Conservation (phyloP, 2,329 filamentous ascomycete species). For the Claviceps cyperi region DNA sequence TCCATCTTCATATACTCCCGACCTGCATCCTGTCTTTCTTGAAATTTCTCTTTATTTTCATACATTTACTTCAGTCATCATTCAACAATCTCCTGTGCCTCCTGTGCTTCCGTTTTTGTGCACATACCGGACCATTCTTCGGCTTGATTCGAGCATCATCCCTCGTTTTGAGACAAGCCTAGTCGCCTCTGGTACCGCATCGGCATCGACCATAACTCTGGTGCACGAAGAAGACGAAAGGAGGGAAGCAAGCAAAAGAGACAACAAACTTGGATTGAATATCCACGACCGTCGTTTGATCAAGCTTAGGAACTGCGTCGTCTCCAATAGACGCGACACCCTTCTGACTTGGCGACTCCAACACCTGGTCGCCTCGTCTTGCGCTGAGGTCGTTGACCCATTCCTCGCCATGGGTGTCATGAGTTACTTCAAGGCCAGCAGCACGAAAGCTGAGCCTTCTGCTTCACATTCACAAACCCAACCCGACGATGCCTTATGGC, state of each 20-base stretch:
- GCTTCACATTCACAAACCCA: conserved; percentile 4
- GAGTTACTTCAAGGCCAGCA: conserved; percentile 44
- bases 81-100: neutral
- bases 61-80: neutral
- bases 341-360: neutral
- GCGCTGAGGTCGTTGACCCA: neutral
- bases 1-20: neutral
- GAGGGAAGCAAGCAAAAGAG: neutral
- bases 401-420: conserved; percentile 41
- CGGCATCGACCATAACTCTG: neutral
- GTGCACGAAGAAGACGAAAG: neutral
- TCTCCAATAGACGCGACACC: neutral
- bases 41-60: neutral
- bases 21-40: neutral
- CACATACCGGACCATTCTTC: neutral
- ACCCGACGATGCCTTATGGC: conserved; percentile 9
- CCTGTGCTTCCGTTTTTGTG: neutral
- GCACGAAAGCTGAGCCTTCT: conserved; percentile 7
- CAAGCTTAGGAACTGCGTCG: no score
- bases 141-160: neutral
- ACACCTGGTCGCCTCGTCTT: neutral
- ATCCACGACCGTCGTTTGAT: no score
- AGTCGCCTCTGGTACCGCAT: neutral
- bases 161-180: neutral
- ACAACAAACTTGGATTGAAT: no score